phyloP scores from a whole-genome alignment of 495 filamentous ascomycete genomes.

The Aspergillus olivimuriae region DNA sequence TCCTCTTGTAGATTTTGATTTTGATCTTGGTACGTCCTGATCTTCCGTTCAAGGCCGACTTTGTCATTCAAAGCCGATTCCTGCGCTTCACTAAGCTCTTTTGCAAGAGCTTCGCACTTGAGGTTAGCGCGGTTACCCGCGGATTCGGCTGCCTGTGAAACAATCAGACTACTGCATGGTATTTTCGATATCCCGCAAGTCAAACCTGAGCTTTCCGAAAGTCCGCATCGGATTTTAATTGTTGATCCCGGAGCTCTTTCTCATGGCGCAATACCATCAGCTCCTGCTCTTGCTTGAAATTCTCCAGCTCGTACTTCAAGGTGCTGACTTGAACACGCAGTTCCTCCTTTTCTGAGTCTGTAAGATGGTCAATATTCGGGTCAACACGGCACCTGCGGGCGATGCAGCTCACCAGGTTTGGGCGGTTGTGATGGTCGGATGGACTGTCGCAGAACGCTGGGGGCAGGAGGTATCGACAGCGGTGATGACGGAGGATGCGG shows the following conservation, averaged over 20 bases:
- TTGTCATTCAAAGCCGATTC: slow-evolving; percentile 62
- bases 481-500: slow-evolving; percentile 27
- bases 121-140: slow-evolving; percentile 59
- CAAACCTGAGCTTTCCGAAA: slow-evolving; percentile 71
- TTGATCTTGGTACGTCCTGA: slow-evolving; percentile 66
- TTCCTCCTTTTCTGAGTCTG: slow-evolving; percentile 55
- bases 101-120: slow-evolving; percentile 64
- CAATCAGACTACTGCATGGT: slow-evolving; percentile 10
- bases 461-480: slow-evolving; percentile 23
- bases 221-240: slow-evolving; percentile 72
- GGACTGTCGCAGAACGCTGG: slow-evolving; percentile 24
- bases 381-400: too few species aligned
- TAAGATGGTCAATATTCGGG: too few species aligned
- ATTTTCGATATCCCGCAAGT: too few species aligned
- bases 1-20: slow-evolving; percentile 68
- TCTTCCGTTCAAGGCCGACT: slow-evolving; percentile 61
- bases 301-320: slow-evolving; percentile 63
- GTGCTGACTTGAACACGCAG: slow-evolving; percentile 62
- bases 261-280: slow-evolving; percentile 68
- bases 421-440: slow-evolving; percentile 21
- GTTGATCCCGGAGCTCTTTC: slow-evolving; percentile 71
- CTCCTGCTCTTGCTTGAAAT: slow-evolving; percentile 80
- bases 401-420: slow-evolving; percentile 25
- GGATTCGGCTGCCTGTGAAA: slow-evolving; percentile 51
- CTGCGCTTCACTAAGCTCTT: slow-evolving; percentile 65